phyloP scores from a whole-genome alignment of 1,284 basidiomycete species.

The Naganishia sp. region DNA sequence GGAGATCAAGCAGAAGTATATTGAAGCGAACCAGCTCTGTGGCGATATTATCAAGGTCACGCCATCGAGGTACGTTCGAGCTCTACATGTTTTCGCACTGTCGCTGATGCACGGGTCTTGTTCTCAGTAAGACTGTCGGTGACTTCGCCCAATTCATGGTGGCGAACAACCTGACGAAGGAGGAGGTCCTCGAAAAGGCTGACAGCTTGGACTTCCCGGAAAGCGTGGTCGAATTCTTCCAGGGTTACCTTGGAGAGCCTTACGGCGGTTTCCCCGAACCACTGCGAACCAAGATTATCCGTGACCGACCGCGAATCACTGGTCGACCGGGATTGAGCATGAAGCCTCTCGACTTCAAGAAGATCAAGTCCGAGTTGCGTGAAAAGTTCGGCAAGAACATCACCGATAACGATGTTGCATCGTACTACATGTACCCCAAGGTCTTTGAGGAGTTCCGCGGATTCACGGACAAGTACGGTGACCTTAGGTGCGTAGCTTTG shows the following conservation, averaged over 20 bases:
- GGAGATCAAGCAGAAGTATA: conserved; percentile 98
- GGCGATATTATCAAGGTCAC: conserved; percentile 99
- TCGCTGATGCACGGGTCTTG: background rate
- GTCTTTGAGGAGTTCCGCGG: conserved; percentile 96
- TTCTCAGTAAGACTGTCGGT: conserved; percentile 74
- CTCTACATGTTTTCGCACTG: too few species aligned
- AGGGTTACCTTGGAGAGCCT: conserved; percentile 95
- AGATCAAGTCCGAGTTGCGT: conserved; percentile 88
- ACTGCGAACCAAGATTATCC: conserved; percentile 84
- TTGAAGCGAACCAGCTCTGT: conserved; percentile 94
- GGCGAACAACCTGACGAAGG: conserved; percentile 83
- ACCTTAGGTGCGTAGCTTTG: conserved; percentile 68
- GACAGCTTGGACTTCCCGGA: conserved; percentile 85
- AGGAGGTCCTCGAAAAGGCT: conserved; percentile 83
- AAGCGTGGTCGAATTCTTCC: conserved; percentile 95
- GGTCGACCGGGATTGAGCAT: conserved; percentile 86
- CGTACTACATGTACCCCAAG: conserved; percentile 72
- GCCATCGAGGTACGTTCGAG: conserved; percentile 65
- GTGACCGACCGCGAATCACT: conserved; percentile 91
- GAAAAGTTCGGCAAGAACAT: conserved; percentile 95
- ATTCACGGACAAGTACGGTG: conserved; percentile 84
- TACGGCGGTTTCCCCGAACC: conserved; percentile 99
- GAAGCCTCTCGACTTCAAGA: conserved; percentile 89
- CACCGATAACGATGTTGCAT: conserved; percentile 87
- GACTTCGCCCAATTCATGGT: conserved; percentile 99